phyloP scores from a whole-genome alignment of 179 eudicot species.

The Amaranthus tricolor region DNA sequence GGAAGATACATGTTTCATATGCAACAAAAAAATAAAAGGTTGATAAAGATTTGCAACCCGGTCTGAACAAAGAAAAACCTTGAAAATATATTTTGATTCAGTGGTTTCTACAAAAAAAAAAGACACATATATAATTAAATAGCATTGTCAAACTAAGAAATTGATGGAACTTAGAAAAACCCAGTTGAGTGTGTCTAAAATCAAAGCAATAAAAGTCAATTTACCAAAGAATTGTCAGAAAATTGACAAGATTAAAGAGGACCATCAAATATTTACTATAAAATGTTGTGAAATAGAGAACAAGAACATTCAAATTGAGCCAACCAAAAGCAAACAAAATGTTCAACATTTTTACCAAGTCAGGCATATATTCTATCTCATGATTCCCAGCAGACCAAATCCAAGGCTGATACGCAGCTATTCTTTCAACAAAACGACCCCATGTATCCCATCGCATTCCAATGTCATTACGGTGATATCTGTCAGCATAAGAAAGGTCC shows the following conservation, averaged over 20 bases:
- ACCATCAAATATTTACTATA: background rate
- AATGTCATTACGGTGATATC: slow-evolving; percentile 66
- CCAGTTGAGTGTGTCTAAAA: background rate
- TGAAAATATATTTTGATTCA: background rate
- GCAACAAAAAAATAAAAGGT: background rate
- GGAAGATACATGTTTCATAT: background rate
- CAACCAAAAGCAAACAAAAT: slow-evolving; percentile 6
- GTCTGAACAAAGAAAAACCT: background rate
- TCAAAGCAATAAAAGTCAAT: background rate
- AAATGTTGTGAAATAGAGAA: background rate
- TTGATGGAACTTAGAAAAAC: background rate
- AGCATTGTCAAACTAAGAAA: background rate
- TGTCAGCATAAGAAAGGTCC: slow-evolving; percentile 95
- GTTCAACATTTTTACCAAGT: slow-evolving; percentile 51
- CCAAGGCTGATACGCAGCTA: slow-evolving; percentile 94
- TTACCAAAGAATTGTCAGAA: background rate
- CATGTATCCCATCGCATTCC: slow-evolving; percentile 95
- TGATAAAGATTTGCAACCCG: background rate
- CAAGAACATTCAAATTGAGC: background rate
- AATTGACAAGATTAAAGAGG: background rate
- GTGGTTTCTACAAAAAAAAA: background rate
- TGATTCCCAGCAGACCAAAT: slow-evolving; percentile 97
- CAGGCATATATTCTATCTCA: slow-evolving; percentile 89
- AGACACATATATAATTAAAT: too few species aligned
- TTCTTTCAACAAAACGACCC: slow-evolving; percentile 78